phyloP scores from a whole-genome alignment of 2,329 filamentous ascomycete species.

The Aspergillus fijiensis region DNA sequence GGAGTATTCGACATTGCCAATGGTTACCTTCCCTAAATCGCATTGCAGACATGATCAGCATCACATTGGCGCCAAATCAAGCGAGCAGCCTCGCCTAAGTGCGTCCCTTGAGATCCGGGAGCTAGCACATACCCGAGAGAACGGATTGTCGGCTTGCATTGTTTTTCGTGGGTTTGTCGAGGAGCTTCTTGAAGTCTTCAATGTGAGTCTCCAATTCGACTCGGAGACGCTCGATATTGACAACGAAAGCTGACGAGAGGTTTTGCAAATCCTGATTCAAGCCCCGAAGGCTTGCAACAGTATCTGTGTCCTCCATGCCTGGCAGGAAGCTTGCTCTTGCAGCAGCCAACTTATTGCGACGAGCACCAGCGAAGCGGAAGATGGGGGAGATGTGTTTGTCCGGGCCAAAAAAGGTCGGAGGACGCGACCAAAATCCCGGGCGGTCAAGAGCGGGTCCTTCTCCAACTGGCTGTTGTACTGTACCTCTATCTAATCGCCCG shows the following conservation, averaged over 20 bases:
- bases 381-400: constrained; percentile 29
- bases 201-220: constrained; percentile 65
- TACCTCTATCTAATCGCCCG: not conserved
- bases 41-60: constrained; percentile 21
- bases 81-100: not conserved
- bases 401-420: constrained; percentile 35
- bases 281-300: constrained; percentile 74
- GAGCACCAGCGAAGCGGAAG: constrained; percentile 17
- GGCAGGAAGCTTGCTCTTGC: constrained; percentile 19
- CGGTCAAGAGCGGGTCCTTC: constrained; percentile 19
- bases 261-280: constrained; percentile 83
- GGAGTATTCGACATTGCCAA: constrained; percentile 71
- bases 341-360: constrained; percentile 24
- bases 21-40: constrained; percentile 67
- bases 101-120: not conserved
- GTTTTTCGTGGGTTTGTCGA: constrained; percentile 74
- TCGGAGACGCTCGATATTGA: constrained; percentile 68
- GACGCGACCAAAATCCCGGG: constrained; percentile 39
- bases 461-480: not conserved
- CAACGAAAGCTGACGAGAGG: constrained; percentile 68
- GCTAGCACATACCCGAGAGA: constrained; percentile 58
- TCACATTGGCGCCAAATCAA: not conserved
- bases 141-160: constrained; percentile 72
- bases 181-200: constrained; percentile 65
- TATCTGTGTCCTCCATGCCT: constrained; percentile 70